A percentile compares a stretch with the other conserved stretches of the same genome.
Evolutionary conservation across 768 basidiomycete species (phyloP).

Genomic region (Agaricus blazei): DNA sequence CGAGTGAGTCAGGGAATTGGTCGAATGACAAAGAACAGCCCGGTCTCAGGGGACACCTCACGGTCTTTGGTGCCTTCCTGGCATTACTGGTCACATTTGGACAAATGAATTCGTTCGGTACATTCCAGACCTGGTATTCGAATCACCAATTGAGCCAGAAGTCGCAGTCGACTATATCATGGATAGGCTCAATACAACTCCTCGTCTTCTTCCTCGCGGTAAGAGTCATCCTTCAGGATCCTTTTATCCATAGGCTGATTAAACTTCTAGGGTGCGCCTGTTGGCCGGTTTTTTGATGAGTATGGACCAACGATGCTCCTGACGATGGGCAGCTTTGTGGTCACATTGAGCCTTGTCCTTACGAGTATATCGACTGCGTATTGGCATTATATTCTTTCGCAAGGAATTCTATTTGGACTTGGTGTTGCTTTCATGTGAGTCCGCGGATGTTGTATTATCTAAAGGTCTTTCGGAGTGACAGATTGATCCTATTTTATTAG

Average conservation of each 20-base stretch:
- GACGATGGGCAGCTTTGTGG: constrained; percentile 42
- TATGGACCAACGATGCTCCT: constrained; percentile 56
- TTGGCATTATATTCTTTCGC: constrained; percentile 57
- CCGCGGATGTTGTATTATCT: constrained; percentile 2
- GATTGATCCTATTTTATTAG: constrained; percentile 26
- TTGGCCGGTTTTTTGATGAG: constrained; percentile 55
- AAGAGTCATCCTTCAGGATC: constrained; percentile 17
- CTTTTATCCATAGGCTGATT: background rate
- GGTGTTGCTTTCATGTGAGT: constrained; percentile 62
- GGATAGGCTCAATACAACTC: constrained; percentile 68
- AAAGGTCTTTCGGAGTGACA: background rate
- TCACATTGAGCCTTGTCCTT: constrained; percentile 48
- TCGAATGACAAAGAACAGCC: constrained; percentile 12
- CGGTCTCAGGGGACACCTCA: constrained; percentile 34
- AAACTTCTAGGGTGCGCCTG: constrained; percentile 47
- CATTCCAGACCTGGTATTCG: constrained; percentile 65
- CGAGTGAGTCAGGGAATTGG: background rate
- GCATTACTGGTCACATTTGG: constrained; percentile 69
- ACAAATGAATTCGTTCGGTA: constrained; percentile 68
- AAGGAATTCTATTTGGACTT: constrained; percentile 63
- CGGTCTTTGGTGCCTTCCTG: constrained; percentile 60
- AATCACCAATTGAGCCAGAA: constrained; percentile 49
- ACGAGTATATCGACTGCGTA: constrained; percentile 54
- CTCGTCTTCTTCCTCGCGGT: constrained; percentile 70
- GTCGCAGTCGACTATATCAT: constrained; percentile 55